These are phyloP conservation scores for Oryza meridionalis DNA, from an alignment of 176 grass and related monocot species.

Conservation along the genomic window DNA sequence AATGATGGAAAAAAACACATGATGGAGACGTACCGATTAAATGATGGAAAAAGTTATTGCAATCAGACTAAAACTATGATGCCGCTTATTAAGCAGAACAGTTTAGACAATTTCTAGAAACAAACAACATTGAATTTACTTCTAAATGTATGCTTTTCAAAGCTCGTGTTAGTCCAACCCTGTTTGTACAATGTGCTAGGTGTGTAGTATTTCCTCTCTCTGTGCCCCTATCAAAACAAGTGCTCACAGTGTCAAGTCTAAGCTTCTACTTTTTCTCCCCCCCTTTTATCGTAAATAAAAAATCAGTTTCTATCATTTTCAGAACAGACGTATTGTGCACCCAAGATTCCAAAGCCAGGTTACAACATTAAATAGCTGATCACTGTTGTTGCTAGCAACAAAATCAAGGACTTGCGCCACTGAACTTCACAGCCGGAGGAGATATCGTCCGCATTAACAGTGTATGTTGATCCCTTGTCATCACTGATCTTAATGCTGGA, in stretches of 20 bases:
- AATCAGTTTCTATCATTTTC: slow-evolving; percentile 14
- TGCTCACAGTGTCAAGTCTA: slow-evolving; percentile 25
- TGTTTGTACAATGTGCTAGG: slow-evolving; percentile 2
- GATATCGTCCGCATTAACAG: slow-evolving; percentile 59
- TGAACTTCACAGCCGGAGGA: slow-evolving; percentile 64
- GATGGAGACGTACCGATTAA: too few species aligned
- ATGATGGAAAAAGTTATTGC: too few species aligned
- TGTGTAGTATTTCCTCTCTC: not conserved
- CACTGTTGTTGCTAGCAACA: slow-evolving; percentile 50
- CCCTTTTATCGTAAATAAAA: slow-evolving; percentile 25
- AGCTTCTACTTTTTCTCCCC: not conserved
- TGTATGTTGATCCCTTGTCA: slow-evolving; percentile 58
- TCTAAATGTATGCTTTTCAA: not conserved
- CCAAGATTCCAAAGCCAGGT: not conserved
- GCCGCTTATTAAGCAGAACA: too few species aligned
- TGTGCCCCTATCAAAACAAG: not conserved
- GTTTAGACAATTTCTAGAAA: too few species aligned
- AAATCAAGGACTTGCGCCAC: slow-evolving; percentile 40
- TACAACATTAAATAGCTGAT: slow-evolving; percentile 43
- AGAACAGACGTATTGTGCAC: slow-evolving; percentile 11
- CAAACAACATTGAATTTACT: not conserved
- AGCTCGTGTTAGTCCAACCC: not conserved
- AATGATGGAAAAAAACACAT: too few species aligned
- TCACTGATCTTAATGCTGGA: slow-evolving; percentile 92
- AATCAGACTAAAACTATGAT: too few species aligned